Evolutionary conservation across 2,329 filamentous ascomycete genomes (phyloP).

Genomic region (Aspergillus sp.): DNA sequence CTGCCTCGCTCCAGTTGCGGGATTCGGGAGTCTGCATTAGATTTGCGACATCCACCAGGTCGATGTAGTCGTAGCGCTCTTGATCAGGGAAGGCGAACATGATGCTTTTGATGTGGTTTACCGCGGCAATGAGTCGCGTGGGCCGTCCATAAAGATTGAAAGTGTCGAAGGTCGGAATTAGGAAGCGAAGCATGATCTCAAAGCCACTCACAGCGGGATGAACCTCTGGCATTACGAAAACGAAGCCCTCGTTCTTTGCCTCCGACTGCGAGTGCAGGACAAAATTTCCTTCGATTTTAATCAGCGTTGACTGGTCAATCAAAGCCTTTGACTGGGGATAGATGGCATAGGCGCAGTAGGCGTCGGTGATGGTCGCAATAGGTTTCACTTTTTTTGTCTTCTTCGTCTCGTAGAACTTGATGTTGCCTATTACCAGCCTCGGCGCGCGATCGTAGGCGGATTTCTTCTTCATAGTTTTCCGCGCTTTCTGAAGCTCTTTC

Average conservation of each 20-base stretch:
- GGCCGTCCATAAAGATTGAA: constrained; percentile 92
- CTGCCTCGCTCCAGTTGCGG: constrained; percentile 76
- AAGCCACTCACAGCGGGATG: constrained; percentile 92
- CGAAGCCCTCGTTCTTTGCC: constrained; percentile 84
- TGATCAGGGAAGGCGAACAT: constrained; percentile 98
- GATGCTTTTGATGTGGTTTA: constrained; percentile 81
- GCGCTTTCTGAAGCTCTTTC: constrained; percentile 82
- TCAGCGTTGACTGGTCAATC: constrained; percentile 89
- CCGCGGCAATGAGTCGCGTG: constrained; percentile 81
- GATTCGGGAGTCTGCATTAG: constrained; percentile 81
- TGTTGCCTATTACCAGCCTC: constrained; percentile 77
- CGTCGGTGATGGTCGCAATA: constrained; percentile 88
- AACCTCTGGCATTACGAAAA: constrained; percentile 96
- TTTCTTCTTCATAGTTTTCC: constrained; percentile 81
- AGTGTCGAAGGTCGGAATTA: constrained; percentile 93
- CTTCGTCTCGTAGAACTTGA: constrained; percentile 95
- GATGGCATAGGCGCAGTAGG: constrained; percentile 90
- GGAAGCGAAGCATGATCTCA: constrained; percentile 89
- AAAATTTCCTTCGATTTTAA: constrained; percentile 92
- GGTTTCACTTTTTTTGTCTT: constrained; percentile 90
- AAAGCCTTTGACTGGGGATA: constrained; percentile 94
- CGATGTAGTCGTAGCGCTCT: constrained; percentile 85
- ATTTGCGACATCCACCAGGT: constrained; percentile 80
- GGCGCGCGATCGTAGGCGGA: constrained; percentile 79
- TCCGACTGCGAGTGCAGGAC: constrained; percentile 81